Conservation (phyloP, 2,329 filamentous ascomycete species). For the Penicillium sp. region DNA sequence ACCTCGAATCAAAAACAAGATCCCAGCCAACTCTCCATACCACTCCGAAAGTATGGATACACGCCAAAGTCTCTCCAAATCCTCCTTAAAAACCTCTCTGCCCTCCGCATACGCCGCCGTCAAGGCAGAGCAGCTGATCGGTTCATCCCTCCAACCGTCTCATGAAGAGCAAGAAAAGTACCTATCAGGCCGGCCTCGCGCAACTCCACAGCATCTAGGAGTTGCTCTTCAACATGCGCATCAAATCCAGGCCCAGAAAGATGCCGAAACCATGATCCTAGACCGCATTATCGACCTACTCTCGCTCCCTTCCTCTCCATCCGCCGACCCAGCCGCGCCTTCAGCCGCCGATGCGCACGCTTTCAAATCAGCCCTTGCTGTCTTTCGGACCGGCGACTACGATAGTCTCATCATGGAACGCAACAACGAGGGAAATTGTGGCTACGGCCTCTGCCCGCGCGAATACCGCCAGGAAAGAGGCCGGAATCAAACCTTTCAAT, state of each 20-base stretch:
- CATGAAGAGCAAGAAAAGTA: constrained; percentile 31
- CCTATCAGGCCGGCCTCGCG: constrained; percentile 40
- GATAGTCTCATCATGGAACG: constrained; percentile 87
- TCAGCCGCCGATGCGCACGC: constrained; percentile 62
- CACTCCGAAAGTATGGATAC: constrained; percentile 22
- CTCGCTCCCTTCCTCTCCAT: constrained; percentile 59
- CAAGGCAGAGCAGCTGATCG: constrained; percentile 48
- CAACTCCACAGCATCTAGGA: constrained; percentile 55
- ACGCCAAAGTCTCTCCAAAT: constrained; percentile 48
- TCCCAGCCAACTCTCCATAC: background rate
- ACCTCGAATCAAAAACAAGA: background rate
- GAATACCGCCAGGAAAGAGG: constrained; percentile 62
- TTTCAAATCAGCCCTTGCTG: constrained; percentile 68
- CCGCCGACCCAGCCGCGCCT: constrained; percentile 57
- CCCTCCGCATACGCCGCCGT: constrained; percentile 45
- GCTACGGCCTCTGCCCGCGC: constrained; percentile 76
- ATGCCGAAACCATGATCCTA: constrained; percentile 74
- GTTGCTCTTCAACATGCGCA: constrained; percentile 81
- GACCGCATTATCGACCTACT: constrained; percentile 72
- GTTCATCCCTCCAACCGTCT: constrained; percentile 30
- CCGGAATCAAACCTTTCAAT: constrained; percentile 64
- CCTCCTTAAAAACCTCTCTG: constrained; percentile 65
- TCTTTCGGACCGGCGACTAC: constrained; percentile 87
- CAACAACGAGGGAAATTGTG: constrained; percentile 80
- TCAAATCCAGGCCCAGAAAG: constrained; percentile 80